Conservation (phyloP, 2,329 filamentous ascomycete genomes). For the Penicillium frequentans region DNA sequence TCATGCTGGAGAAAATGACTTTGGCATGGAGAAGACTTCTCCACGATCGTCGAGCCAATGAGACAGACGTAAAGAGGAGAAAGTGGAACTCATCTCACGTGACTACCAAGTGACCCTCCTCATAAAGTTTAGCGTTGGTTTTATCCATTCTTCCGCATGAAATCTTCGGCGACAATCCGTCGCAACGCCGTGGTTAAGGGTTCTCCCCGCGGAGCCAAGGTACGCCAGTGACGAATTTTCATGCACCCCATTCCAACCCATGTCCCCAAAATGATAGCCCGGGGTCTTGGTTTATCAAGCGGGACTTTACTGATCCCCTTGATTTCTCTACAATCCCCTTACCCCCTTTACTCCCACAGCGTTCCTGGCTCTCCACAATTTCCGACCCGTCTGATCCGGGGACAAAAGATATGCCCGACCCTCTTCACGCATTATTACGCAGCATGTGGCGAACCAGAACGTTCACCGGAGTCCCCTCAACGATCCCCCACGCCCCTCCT, state of each 20-base stretch:
- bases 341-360: neutral
- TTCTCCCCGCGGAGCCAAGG: conserved; percentile 12
- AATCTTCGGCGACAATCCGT: conserved; percentile 6
- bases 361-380: conserved; percentile 10
- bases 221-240: neutral
- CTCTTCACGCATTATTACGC: conserved; percentile 5
- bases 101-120: neutral
- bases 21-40: neutral
- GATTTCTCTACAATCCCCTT: neutral
- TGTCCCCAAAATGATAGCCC: neutral
- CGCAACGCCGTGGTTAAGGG: conserved; percentile 16
- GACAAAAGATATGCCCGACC: conserved; percentile 4
- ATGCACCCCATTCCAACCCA: neutral
- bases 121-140: neutral
- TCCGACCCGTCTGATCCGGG: conserved; percentile 10
- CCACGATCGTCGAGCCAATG: neutral
- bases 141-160: neutral
- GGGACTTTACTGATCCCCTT: conserved; percentile 6
- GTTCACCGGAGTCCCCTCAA: conserved; percentile 5
- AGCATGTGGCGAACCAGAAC: conserved; percentile 9
- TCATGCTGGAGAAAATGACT: neutral
- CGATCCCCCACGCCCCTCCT: neutral
- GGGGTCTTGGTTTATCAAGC: neutral
- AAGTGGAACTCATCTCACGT: neutral
- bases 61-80: too few species aligned